These are phyloP conservation scores for Thraustochytrium sp. DNA, from an alignment of 352 stramenopile genomes.

Conservation along the genomic window DNA sequence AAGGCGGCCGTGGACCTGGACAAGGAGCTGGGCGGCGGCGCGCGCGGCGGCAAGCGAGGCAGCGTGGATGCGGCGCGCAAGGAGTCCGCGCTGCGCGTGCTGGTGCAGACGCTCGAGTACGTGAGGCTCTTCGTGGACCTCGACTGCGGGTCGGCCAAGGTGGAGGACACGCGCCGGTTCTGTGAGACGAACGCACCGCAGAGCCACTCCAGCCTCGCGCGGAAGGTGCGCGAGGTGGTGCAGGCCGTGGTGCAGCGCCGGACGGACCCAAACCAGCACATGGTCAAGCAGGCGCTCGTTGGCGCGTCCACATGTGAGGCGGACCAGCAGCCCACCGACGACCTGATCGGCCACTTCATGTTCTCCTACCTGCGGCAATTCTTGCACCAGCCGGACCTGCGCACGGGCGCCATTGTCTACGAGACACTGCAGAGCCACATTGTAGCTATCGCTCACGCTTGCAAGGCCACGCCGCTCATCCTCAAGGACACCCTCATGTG, in stretches of 20 bases:
- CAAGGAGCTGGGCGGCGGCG: too few relatives aligned
- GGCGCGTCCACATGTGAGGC: not conserved
- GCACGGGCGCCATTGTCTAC: not conserved
- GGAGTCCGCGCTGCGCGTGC: not conserved
- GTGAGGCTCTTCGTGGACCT: constrained; percentile 10
- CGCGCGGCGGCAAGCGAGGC: too few relatives aligned
- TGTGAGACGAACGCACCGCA: not conserved
- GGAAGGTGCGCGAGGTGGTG: constrained; percentile 4
- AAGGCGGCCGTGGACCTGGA: too few relatives aligned
- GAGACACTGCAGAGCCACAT: not conserved
- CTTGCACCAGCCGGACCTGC: not conserved
- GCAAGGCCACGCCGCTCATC: not conserved
- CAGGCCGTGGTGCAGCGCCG: not conserved
- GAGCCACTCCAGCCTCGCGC: not conserved
- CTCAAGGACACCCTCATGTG: not conserved
- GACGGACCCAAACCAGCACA: not conserved
- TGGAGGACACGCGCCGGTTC: not conserved
- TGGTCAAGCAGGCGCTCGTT: constrained; percentile 16
- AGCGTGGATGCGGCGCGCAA: not conserved
- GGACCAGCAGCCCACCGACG: not conserved
- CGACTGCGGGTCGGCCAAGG: not conserved
- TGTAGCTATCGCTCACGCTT: not conserved
- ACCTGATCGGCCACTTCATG: not conserved
- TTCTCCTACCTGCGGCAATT: constrained; percentile 9
- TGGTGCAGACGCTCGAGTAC: constrained; percentile 29